Percentiles rank a stretch among this genome's conserved stretches.
phyloP scores from a whole-genome alignment of 768 basidiomycete species.

The Coprinellus micaceus region DNA sequence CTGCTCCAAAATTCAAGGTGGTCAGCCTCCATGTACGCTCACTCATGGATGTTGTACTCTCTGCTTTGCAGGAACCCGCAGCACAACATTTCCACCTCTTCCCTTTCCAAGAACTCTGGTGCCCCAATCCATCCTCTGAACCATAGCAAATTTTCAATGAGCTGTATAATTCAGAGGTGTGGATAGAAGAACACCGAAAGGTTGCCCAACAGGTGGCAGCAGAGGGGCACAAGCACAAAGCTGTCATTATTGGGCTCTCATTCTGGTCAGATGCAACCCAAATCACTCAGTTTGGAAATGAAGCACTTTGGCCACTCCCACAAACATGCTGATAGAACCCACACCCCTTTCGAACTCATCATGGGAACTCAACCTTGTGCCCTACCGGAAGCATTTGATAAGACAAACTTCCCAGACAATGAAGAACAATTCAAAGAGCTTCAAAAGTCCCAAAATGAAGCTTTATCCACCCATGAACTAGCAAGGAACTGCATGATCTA shows the following conservation, averaged over 20 bases:
- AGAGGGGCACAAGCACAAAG: constrained; percentile 11
- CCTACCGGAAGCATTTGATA: constrained; percentile 5
- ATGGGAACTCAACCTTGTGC: too few relatives aligned
- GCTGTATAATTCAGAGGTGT: constrained; percentile 18
- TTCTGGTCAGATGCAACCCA: constrained; percentile 32
- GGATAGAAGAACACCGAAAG: constrained; percentile 14
- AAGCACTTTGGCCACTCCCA: too few relatives aligned
- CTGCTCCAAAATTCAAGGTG: constrained; percentile 18
- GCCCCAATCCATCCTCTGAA: background rate
- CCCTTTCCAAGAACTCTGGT: constrained; percentile 13
- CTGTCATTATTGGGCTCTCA: constrained; percentile 21
- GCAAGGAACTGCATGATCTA: constrained; percentile 2
- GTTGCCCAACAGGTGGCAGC: background rate
- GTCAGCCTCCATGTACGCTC: constrained; percentile 12
- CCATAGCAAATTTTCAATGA: constrained; percentile 12
- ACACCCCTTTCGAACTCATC: too few relatives aligned
- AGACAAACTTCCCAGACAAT: background rate
- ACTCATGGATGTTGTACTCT: constrained; percentile 8
- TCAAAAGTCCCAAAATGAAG: constrained; percentile 9
- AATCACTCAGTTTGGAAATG: constrained; percentile 32
- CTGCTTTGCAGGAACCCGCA: constrained; percentile 10
- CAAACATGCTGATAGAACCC: too few relatives aligned
- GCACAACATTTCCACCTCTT: constrained; percentile 14
- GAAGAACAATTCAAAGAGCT: constrained; percentile 9
- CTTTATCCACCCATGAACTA: constrained; percentile 14